Evolutionary conservation across 345 rosid genomes (phyloP), one percentile per base, ranked within the genome.

Genomic region (Rhodamnia argentea): DNA sequence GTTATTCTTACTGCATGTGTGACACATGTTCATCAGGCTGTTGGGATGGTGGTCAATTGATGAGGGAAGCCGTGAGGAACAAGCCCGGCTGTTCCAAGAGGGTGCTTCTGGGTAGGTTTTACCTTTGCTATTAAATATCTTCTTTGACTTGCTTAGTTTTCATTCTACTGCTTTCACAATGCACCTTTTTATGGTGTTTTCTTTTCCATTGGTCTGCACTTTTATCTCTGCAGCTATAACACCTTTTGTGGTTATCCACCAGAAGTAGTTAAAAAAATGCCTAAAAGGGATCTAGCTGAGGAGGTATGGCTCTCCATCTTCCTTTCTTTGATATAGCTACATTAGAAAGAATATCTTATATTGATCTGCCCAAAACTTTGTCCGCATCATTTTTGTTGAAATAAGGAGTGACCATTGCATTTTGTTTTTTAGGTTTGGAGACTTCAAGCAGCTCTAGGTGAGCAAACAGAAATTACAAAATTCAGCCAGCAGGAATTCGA

Each of bases 11-110:
- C 11, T 16, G 47, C 24, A 2, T 70, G 44, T 32, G 47, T 64
- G 10, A 18, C 78, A 70, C 47, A 13, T 70, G 78, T 70, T 70
- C 24, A 70, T 70, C 95, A 97, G 99, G 93, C 90, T 97, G 84
- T 83, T 97, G 87, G 99, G 99, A 81, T 97, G 99, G 99, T 97
- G 99, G 99, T 97, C 99, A 20, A 97, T 97, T 87, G 99, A 97
- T 87, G 99, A 97, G 89, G 98, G 96, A 87, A 96, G 99, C 85
- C 86, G 88, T 60, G 99, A 97, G 93, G 99, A 97, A 84, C 98
- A 97, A 89, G 98, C 98, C 44, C 94, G 93, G 42, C 92, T 97
- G 82, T 93, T 92, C 92, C 88, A 92, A 52, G 98, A 92, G 84
- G 92, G 90, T 50, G 90, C 91, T 87, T 92, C 95, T 83, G 95